Evolutionary conservation across 352 stramenopile species (phyloP), one percentile per base, ranked within the genome.

Genomic region (Globisporangium recalcitrans): DNA sequence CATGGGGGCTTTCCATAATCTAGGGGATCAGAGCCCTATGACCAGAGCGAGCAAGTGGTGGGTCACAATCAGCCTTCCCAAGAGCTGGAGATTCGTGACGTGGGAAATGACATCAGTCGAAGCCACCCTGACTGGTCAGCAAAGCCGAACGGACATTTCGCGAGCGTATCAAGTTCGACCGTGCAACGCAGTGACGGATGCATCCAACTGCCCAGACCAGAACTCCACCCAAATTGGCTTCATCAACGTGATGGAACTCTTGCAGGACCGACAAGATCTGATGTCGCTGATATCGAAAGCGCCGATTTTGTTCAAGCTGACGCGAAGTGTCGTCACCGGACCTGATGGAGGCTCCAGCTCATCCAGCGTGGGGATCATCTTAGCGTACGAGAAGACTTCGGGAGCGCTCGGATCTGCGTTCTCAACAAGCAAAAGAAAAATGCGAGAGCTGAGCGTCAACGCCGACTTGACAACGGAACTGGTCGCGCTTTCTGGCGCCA

Each of bases 1-100:
- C 38, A 73, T 86, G 2, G 83, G 81, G 14, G 67, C 81, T 22
- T 86, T 93, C 22, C 73, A 88, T 69, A 91, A 91, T 40, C 63
- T 93, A 44, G 78, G 74, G 4, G 56, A 73, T 16, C 68, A 86
- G 49, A 80, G 82, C 44, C 81, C 83, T 3, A 63, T 88, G 7
- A 52, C 52, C 10, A 60, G 59, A 24, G 69, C 67, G 9, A 82
- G 65, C 40, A 83, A 87, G 8, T 93, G 83, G 81, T 93, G 83
- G 83, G 67, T 93, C 58, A 80, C 78, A 1, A 83, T 93, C 42
- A 80, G 67, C 2, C 72, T 93, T 0, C 83, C 81, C 10, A 63
- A 42, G 24, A 77, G 68, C 24, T 93, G 83, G 83, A 74, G 80
- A 58, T 93, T 90, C 53, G 81, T 93, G 19, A 63, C 72, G 9